A percentile compares a stretch with the other conserved stretches of the same genome.
Conservation (phyloP, 306 rosid genomes). For the Oemleria cerasiformis region DNA sequence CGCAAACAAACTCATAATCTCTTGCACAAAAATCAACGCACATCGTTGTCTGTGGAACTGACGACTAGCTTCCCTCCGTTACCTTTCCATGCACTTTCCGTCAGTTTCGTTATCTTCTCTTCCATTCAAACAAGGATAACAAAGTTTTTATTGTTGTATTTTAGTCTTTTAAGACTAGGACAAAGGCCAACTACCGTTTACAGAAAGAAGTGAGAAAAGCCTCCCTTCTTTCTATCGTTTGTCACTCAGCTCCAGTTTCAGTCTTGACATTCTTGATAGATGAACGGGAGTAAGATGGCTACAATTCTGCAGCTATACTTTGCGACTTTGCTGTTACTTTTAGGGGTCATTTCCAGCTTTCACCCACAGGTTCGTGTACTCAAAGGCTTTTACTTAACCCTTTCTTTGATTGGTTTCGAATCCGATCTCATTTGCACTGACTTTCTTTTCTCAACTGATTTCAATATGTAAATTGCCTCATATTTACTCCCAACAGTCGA, state of each 20-base stretch:
- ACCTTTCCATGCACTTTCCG: too few species aligned
- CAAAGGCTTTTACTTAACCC: not conserved
- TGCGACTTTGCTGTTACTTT: slow-evolving; percentile 22
- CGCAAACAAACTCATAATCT: not conserved
- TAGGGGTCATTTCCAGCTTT: slow-evolving; percentile 23
- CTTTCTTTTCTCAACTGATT: not conserved
- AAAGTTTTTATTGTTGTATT: too few species aligned
- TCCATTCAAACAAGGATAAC: not conserved
- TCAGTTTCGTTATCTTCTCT: not conserved
- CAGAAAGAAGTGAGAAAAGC: not conserved
- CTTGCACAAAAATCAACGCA: not conserved
- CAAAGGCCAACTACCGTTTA: too few species aligned
- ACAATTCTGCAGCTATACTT: slow-evolving; percentile 13
- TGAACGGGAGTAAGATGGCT: slow-evolving; percentile 27
- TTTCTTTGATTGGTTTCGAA: not conserved
- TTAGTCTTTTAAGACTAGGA: too few species aligned
- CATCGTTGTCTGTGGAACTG: not conserved
- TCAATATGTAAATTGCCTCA: too few species aligned
- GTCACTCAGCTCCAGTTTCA: too few species aligned
- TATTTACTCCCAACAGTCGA: too few species aligned
- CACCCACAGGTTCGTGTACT: slow-evolving; percentile 29
- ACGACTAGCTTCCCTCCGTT: too few species aligned
- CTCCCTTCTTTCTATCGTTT: not conserved
- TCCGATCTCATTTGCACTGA: not conserved
- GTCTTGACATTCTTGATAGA: not conserved